A percentile compares a stretch with the other conserved stretches of the same genome.
Conservation (phyloP, 2,329 filamentous ascomycete genomes). For the Penicillium brasilianum region DNA sequence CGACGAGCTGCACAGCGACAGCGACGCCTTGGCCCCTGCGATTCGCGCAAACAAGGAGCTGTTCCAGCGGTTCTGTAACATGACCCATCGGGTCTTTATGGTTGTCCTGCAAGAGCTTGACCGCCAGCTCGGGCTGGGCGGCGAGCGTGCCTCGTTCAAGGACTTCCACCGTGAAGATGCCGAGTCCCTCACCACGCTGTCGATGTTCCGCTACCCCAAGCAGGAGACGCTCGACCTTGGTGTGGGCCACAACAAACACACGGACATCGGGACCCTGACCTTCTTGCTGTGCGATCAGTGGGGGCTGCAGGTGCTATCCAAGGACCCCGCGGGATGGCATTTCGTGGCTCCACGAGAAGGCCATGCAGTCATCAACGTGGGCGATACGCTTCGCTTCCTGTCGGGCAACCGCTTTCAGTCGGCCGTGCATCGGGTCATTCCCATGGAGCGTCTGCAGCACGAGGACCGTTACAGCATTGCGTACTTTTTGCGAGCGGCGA, state of each 20-base stretch:
- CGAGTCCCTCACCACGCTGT: conserved; percentile 21
- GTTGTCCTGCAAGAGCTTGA: neutral
- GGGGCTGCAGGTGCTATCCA: conserved; percentile 38
- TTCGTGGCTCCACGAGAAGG: conserved; percentile 6
- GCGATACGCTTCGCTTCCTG: conserved; percentile 20
- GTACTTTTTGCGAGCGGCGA: conserved; percentile 16
- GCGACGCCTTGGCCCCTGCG: neutral
- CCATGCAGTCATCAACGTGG: conserved; percentile 23
- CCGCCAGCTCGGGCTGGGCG: neutral
- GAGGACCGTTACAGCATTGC: conserved; percentile 17
- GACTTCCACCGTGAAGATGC: conserved; percentile 16
- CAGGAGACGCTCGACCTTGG: conserved; percentile 7
- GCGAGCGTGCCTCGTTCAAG: neutral
- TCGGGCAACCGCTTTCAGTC: conserved; percentile 10
- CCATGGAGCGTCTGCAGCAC: neutral
- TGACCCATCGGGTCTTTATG: neutral
- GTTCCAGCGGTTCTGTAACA: neutral
- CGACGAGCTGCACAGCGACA: neutral
- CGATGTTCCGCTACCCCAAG: conserved; percentile 22
- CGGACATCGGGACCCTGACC: conserved; percentile 36
- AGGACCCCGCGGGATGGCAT: conserved; percentile 2
- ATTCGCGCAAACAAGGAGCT: neutral
- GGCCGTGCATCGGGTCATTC: conserved; percentile 12
- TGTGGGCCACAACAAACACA: conserved; percentile 37
- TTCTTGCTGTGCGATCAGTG: conserved; percentile 36